Evolutionary conservation across 345 rosid species (phyloP).

Genomic region (Gossypium anomalum): DNA sequence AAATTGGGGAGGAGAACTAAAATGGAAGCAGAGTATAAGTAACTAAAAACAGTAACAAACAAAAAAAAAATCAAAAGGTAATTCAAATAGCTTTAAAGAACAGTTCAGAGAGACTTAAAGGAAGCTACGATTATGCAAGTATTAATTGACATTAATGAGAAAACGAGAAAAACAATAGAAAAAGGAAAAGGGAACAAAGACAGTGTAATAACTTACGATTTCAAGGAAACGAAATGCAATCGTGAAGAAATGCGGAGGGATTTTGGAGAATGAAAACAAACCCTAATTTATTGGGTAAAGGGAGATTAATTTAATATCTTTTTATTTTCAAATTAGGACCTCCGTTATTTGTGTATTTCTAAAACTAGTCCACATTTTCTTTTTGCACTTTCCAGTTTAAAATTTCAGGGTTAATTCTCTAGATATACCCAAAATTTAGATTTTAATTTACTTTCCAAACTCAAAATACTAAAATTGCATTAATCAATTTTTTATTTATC

Average conservation of each 20-base stretch:
- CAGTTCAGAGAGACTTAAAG: not conserved
- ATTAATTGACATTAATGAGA: not conserved
- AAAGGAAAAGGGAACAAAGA: not conserved
- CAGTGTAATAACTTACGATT: conserved; percentile 13
- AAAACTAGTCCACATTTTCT: not conserved
- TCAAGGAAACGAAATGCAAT: not conserved
- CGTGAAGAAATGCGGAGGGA: not conserved
- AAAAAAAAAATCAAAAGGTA: not conserved
- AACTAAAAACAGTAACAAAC: not conserved
- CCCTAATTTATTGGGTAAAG: conserved; percentile 26
- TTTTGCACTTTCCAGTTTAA: no score
- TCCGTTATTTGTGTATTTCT: not conserved
- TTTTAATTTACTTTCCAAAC: no score
- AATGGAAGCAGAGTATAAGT: not conserved
- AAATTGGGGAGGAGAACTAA: not conserved
- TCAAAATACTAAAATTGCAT: no score
- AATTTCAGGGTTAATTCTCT: no score
- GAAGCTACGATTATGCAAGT: not conserved
- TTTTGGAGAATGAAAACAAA: conserved; percentile 4
- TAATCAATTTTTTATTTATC: no score
- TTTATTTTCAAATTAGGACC: not conserved
- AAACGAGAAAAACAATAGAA: not conserved
- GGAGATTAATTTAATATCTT: not conserved
- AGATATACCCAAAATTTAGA: no score
- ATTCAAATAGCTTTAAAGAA: conserved; percentile 3